Percentiles rank a stretch among this genome's conserved stretches.
These are phyloP conservation scores for Xanthoconium separans DNA, from an alignment of 1,284 basidiomycete genomes.

Conservation along the genomic window DNA sequence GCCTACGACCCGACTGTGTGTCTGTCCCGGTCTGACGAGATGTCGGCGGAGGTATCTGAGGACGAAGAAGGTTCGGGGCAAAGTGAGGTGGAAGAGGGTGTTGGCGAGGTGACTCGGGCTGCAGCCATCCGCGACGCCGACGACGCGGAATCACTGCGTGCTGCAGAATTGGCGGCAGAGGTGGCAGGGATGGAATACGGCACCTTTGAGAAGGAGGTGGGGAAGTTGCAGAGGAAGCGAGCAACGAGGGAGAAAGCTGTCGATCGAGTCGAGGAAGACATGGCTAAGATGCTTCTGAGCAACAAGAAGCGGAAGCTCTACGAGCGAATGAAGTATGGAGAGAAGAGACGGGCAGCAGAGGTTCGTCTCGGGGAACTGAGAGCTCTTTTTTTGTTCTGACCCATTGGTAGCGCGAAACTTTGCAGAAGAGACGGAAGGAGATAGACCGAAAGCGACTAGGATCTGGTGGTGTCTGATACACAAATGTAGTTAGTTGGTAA, in stretches of 20 bases:
- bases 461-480: too few relatives aligned
- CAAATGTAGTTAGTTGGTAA: background rate
- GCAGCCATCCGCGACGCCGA: conserved; percentile 49
- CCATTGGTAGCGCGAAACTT: conserved; percentile 49
- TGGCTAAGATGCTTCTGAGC: conserved; percentile 99
- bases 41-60: conserved; percentile 36
- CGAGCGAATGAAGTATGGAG: conserved; percentile 91
- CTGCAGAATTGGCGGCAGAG: conserved; percentile 94
- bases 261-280: conserved; percentile 70
- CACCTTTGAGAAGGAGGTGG: conserved; percentile 79
- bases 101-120: conserved; percentile 42
- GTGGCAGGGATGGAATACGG: conserved; percentile 84
- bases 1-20: conserved; percentile 70
- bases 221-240: conserved; percentile 61
- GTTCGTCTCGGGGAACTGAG: conserved; percentile 45
- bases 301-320: conserved; percentile 96
- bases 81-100: conserved; percentile 34
- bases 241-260: conserved; percentile 33
- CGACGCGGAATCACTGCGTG: conserved; percentile 74
- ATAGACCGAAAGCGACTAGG: conserved; percentile 40
- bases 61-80: conserved; percentile 40
- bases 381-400: conserved; percentile 8
- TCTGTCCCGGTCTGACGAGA: conserved; percentile 38
- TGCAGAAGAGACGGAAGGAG: conserved; percentile 59
- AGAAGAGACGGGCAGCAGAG: conserved; percentile 80